Percentiles rank a stretch among this genome's conserved stretches.
Evolutionary conservation across 805 yeast genomes (phyloP).

Genomic region (Starmera caribaea): DNA sequence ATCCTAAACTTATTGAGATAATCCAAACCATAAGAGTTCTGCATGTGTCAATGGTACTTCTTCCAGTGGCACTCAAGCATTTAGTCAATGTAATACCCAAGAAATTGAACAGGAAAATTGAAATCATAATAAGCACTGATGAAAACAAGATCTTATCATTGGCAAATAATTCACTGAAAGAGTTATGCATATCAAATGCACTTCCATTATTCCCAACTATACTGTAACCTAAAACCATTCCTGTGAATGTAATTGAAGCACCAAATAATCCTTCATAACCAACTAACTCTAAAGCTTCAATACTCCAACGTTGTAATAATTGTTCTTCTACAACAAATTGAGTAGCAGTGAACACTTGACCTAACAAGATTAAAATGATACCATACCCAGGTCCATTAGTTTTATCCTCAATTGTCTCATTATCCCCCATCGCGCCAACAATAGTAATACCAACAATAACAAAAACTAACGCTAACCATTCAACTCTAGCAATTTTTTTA

Average conservation of each 20-base stretch:
- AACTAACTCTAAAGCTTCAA: slow-evolving; percentile 57
- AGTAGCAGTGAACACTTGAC: slow-evolving; percentile 59
- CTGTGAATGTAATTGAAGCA: slow-evolving; percentile 29
- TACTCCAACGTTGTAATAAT: slow-evolving; percentile 39
- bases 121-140: slow-evolving; percentile 58
- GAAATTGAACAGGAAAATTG: slow-evolving; percentile 63
- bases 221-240: slow-evolving; percentile 35
- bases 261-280: slow-evolving; percentile 74
- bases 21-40: slow-evolving; percentile 71
- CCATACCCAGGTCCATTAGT: slow-evolving; percentile 27
- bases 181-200: slow-evolving; percentile 42
- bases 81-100: slow-evolving; percentile 65
- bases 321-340: slow-evolving; percentile 77
- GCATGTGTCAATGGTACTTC: slow-evolving; percentile 73
- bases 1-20: slow-evolving; percentile 57
- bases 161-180: slow-evolving; percentile 38
- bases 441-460: slow-evolving; percentile 61
- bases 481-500: slow-evolving; percentile 43
- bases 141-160: slow-evolving; percentile 35
- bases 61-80: slow-evolving; percentile 59
- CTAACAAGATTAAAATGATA: slow-evolving; percentile 45
- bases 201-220: slow-evolving; percentile 31
- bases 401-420: slow-evolving; percentile 1
- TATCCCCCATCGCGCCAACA: slow-evolving; percentile 60
- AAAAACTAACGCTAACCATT: slow-evolving; percentile 58